Percentiles rank a stretch among this genome's conserved stretches.
Evolutionary conservation across 495 filamentous ascomycete species (phyloP).

Genomic region (Neurospora discreta): DNA sequence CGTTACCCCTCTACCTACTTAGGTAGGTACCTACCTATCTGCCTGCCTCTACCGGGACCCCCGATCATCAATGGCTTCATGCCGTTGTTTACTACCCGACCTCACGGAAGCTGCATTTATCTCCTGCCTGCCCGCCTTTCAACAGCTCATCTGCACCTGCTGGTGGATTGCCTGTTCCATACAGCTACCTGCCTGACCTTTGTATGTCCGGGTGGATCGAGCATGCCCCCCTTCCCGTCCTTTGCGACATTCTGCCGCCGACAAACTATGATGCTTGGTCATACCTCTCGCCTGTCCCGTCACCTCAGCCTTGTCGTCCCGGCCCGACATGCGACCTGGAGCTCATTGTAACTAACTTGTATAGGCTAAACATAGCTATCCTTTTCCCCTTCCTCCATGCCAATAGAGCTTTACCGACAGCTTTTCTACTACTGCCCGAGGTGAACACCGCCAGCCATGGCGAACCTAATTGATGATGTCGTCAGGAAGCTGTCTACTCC

Average conservation of each 20-base stretch:
- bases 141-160: not conserved
- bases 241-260: not conserved
- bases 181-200: not conserved
- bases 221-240: not conserved
- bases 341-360: not conserved
- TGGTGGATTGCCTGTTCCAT: not conserved
- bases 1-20: not conserved
- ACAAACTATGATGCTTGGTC: not conserved
- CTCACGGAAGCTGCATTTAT: not conserved
- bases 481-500: slow-evolving; percentile 40
- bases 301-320: not conserved
- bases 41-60: not conserved
- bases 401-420: not conserved
- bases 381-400: not conserved
- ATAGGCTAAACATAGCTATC: not conserved
- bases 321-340: not conserved
- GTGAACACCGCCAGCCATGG: slow-evolving; percentile 36
- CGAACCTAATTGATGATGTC: slow-evolving; percentile 41
- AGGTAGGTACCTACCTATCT: no score
- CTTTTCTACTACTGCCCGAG: slow-evolving; percentile 4
- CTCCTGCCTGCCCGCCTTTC: not conserved
- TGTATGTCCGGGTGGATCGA: not conserved
- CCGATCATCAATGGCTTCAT: not conserved
- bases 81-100: not conserved
- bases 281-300: not conserved